Conservation (phyloP, 331 rosid species). For the Malus hybrid region DNA sequence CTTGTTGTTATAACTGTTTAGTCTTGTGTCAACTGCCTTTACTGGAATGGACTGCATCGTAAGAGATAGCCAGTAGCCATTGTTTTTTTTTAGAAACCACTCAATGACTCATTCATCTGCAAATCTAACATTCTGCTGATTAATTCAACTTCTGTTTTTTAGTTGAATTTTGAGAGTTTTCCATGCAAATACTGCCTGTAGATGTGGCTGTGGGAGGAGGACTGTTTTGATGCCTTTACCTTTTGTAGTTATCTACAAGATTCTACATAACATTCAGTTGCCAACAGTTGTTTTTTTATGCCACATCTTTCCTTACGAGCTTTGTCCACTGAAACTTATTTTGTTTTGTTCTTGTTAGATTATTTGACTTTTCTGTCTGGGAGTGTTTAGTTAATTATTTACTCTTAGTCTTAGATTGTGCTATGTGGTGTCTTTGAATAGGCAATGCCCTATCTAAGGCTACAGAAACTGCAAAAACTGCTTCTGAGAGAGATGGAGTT, state of each 20-base stretch:
- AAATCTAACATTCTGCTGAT: background rate
- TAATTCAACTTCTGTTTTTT: background rate
- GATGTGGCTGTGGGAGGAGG: background rate
- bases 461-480: conserved; percentile 38
- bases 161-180: background rate
- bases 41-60: background rate
- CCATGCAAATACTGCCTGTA: background rate
- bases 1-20: background rate
- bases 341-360: too few relatives aligned
- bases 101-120: background rate
- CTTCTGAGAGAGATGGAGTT: conserved; percentile 25
- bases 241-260: background rate
- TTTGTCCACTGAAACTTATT: background rate
- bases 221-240: background rate
- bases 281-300: background rate
- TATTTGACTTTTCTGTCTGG: background rate
- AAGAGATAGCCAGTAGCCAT: background rate
- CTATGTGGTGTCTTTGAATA: conserved; percentile 38
- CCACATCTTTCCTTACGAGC: background rate
- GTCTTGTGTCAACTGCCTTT: background rate
- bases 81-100: background rate
- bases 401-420: conserved; percentile 7
- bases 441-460: conserved; percentile 43
- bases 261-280: background rate
- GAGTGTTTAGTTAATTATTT: background rate